A percentile compares a stretch with the other conserved stretches of the same genome.
Evolutionary conservation across 805 yeast genomes (phyloP).

Genomic region (Candida pseudoglaebosa): DNA sequence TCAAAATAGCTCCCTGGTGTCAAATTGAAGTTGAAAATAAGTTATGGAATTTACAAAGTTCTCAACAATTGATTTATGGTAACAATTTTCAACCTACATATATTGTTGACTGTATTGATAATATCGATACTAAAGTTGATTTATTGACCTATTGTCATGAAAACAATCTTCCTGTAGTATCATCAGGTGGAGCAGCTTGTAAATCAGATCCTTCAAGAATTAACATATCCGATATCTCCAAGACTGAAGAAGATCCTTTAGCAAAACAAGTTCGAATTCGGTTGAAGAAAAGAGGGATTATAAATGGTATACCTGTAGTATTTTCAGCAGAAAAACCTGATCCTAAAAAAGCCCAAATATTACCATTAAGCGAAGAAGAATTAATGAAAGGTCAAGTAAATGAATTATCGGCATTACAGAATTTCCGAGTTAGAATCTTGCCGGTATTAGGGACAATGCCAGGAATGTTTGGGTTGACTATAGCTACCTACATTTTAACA

Average conservation of each 20-base stretch:
- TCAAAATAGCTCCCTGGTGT: conserved; percentile 90
- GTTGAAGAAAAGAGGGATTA: conserved; percentile 74
- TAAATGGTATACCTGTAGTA: conserved; percentile 75
- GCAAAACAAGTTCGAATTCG: conserved; percentile 84
- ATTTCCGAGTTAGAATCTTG: conserved; percentile 88
- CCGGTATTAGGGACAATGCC: conserved; percentile 98
- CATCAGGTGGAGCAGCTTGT: conserved; percentile 97
- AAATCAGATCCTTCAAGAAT: conserved; percentile 93
- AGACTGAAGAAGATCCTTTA: conserved; percentile 90
- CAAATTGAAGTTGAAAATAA: conserved; percentile 72
- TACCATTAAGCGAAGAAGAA: conserved; percentile 84
- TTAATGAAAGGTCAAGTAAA: conserved; percentile 77
- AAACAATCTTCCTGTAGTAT: conserved; percentile 61
- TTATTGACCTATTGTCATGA: conserved; percentile 68
- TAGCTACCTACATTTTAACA: conserved; percentile 81
- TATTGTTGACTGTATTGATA: conserved; percentile 94
- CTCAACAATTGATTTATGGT: conserved; percentile 55
- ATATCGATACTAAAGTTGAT: conserved; percentile 95
- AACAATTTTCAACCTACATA: conserved; percentile 57
- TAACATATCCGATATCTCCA: conserved; percentile 82
- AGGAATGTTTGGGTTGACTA: conserved; percentile 87
- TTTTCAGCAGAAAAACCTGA: conserved; percentile 97
- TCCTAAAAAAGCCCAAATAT: conserved; percentile 81
- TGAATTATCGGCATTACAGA: conserved; percentile 79
- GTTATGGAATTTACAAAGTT: conserved; percentile 67